Conservation (phyloP, 139 green algal species). For the Picochlorum sp. region DNA sequence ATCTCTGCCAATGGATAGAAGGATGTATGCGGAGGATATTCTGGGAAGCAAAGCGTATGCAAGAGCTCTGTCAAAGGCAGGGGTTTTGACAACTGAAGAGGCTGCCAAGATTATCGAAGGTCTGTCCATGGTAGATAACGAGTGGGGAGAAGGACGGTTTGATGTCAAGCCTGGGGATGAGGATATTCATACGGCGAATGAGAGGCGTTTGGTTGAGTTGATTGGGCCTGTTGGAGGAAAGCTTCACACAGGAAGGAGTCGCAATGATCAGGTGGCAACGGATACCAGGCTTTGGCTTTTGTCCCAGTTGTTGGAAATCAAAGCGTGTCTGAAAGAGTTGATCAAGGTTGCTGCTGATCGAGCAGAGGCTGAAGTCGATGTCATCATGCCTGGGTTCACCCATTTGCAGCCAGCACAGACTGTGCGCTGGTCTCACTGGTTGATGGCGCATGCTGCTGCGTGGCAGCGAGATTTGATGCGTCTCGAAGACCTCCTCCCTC, state of each 20-base stretch:
- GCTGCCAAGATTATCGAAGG: slow-evolving; percentile 62
- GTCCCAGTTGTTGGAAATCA: slow-evolving; percentile 55
- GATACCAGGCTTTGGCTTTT: slow-evolving; percentile 93
- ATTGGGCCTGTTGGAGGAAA: slow-evolving; percentile 86
- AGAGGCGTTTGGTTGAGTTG: slow-evolving; percentile 83
- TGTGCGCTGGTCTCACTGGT: slow-evolving; percentile 90
- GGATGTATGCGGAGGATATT: slow-evolving; percentile 92
- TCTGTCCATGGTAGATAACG: slow-evolving; percentile 52
- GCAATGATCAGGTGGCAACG: slow-evolving; percentile 97
- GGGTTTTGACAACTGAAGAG: slow-evolving; percentile 80
- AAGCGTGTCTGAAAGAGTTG: slow-evolving; percentile 63
- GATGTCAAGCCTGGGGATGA: slow-evolving; percentile 79
- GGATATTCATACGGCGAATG: slow-evolving; percentile 98
- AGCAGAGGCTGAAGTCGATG: slow-evolving; percentile 75
- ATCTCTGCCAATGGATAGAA: slow-evolving; percentile 81
- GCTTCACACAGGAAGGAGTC: slow-evolving; percentile 91
- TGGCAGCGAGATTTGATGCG: slow-evolving; percentile 92
- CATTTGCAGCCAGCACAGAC: slow-evolving; percentile 94
- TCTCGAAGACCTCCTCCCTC: slow-evolving; percentile 73
- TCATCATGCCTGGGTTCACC: slow-evolving; percentile 93
- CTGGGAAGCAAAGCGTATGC: slow-evolving; percentile 89
- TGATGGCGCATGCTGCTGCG: slow-evolving; percentile 82
- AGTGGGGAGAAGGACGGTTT: slow-evolving; percentile 71
- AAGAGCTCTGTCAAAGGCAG: slow-evolving; percentile 70
- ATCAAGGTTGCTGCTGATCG: slow-evolving; percentile 67